Evolutionary conservation across 768 basidiomycete species (phyloP), one percentile per base, ranked within the genome.

Genomic region (Hericium rajendrae): DNA sequence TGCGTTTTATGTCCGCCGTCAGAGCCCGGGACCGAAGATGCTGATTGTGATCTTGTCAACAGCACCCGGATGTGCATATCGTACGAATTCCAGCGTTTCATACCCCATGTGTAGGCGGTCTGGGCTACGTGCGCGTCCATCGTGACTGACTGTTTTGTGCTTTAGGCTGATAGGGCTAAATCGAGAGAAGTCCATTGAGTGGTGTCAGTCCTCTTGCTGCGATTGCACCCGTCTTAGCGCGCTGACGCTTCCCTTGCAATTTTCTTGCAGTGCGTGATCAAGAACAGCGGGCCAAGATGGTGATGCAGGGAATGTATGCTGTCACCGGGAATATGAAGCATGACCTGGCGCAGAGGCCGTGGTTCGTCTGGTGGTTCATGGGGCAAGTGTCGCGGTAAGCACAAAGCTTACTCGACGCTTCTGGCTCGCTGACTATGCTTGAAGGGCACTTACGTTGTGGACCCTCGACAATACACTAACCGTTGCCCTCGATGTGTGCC

Each of bases 341-440:
- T 57, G 65, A 74, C 22, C 68, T 87, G 40, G 69, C 77, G 2
- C 73, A 77, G 15, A 71, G 84, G 53, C 85, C 85, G 8, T 84
- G 82, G 66, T 86, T 80, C 66, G 74, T 80, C 22, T 84, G 84
- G 65, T 86, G 84, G 84, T 85, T 86, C 61, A 83, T 85, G 81
- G 76, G 76, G n/a, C 84, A 86, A 68, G 76, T 84, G 55, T 74
- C 69, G 65, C 76, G 80, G 82, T 79, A 58, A 54, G 66, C 66
- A 48, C 51, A 24, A 40, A 32, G 48, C 56, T 13, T 12, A 12
- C 11, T 24, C 57, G 48, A 15, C 26, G 18, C 55, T 38, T 26
- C 52, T 58, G 54, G 43, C 48, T 11, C 40, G 28, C 20, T 11
- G 11, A 16, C 18, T 37, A 49, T 51, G 39, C 54, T 40, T 18